Base-by-base conservation (phyloP, 208 protist genomes). In the Trypanosoma conorhini region DNA sequence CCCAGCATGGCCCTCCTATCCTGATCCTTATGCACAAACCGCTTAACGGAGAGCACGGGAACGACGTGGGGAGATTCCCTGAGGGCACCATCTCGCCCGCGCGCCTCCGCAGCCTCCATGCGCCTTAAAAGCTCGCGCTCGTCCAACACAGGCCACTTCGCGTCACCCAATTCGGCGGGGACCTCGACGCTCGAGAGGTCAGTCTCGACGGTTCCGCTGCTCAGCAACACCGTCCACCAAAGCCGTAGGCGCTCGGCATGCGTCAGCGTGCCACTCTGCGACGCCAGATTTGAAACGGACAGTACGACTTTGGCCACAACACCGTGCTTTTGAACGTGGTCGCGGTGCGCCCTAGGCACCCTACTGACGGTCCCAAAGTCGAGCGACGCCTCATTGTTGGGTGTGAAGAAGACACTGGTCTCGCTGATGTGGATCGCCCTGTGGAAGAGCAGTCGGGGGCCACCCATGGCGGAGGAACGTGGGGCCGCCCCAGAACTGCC, bases 291-390 rank as follows among this genome's bases (percentile, higher is more conserved):
- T 70, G 28, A 79, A 70, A 19, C 70, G 30, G 70, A 63, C 70
- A 62, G 67, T 66, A 87, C 24, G 80, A 71, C 72, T 54, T 92
- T 94, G 21, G 86, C 89, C 19, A 94, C 70, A 24, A 91, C 60
- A 0, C 89, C 89, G 54, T 90, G 83, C 55, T 73, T 77, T 69
- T 92, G 89, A 33, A 94, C 59, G 24, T 81, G 66, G 0, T 71
- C 67, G 21, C 89, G 81, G 64, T 94, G 89, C 40, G 81, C 61
- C 1, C 79, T 76, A 30, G 89, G 89, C 5, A 74, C 76, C 8
- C 59, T 77, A 73, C 77, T 86, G 10, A 94, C 50, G 1, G 86
- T 92, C 52, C 71, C 63, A 56, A 92, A 81, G 64, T 91, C 82
- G 1, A 94, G 57, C 22, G 67, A 48, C 54, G 77, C 64, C 31